phyloP scores from a whole-genome alignment of 1,284 basidiomycete genomes.

The Moniliophthora roreri region DNA sequence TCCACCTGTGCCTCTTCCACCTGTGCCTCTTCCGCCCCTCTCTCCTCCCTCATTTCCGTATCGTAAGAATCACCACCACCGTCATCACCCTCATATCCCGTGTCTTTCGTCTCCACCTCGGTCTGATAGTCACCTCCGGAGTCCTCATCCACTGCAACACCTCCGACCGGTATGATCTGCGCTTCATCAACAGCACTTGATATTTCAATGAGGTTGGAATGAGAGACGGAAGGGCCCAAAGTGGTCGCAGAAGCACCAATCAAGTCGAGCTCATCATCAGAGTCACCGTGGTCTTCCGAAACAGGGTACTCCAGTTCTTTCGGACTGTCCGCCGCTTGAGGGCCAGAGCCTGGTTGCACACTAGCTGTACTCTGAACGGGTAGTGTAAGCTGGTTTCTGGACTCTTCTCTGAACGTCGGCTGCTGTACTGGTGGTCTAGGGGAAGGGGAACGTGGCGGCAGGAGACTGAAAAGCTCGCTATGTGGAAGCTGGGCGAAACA shows the following conservation, averaged over 20 bases:
- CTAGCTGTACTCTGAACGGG: too few relatives aligned
- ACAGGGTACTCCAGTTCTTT: neutral
- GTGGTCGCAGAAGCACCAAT: conserved; percentile 20
- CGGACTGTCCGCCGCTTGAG: neutral
- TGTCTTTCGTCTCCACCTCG: too few relatives aligned
- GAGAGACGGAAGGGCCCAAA: neutral
- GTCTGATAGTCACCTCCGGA: too few relatives aligned
- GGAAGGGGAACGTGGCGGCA: conserved; percentile 1
- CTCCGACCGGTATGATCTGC: conserved; percentile 3
- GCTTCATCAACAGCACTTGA: conserved; percentile 3
- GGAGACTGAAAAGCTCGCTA: conserved; percentile 23
- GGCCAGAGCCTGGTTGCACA: too few relatives aligned
- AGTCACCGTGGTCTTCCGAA: conserved; percentile 13
- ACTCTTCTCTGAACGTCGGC: conserved; percentile 6
- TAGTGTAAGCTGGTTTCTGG: too few relatives aligned
- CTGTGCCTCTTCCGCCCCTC: too few relatives aligned
- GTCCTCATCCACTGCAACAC: neutral
- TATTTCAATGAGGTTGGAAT: conserved; percentile 4
- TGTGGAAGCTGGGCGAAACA: conserved; percentile 31
- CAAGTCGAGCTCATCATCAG: conserved; percentile 27
- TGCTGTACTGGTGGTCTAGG: neutral
- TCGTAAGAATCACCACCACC: too few relatives aligned
- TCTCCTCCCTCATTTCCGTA: too few relatives aligned
- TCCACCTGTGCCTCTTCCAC: too few relatives aligned
- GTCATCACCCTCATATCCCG: too few relatives aligned